These are phyloP conservation scores for Ilex aquifolium DNA, from an alignment of 257 asterid genomes.

Conservation along the genomic window DNA sequence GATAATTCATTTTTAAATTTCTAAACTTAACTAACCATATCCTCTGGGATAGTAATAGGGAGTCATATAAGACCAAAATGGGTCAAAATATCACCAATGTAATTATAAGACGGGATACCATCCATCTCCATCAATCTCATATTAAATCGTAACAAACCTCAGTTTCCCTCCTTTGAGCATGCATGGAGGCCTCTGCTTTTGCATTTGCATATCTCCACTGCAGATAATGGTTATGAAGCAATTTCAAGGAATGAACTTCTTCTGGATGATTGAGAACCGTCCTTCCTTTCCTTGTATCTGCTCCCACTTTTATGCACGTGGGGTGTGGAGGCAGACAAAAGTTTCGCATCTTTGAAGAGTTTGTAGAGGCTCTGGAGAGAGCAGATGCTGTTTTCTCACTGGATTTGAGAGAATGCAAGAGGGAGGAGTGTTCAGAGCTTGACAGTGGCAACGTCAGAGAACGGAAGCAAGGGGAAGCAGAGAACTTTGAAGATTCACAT, in stretches of 20 bases:
- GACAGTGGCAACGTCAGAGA: slow-evolving; percentile 42
- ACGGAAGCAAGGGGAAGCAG: slow-evolving; percentile 31
- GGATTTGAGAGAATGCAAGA: slow-evolving; percentile 15
- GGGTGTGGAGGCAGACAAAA: slow-evolving; percentile 68
- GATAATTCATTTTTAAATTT: too few species aligned
- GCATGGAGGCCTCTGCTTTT: slow-evolving; percentile 51
- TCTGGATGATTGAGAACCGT: slow-evolving; percentile 41
- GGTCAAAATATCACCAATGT: not conserved
- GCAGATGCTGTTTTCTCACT: slow-evolving; percentile 11
- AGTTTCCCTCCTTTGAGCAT: slow-evolving; percentile 40
- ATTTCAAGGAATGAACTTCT: slow-evolving; percentile 60
- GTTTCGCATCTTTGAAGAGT: slow-evolving; percentile 23
- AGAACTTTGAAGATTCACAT: slow-evolving; percentile 18
- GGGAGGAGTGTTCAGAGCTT: slow-evolving; percentile 9
- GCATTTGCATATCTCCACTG: slow-evolving; percentile 73
- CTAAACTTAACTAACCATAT: too few species aligned
- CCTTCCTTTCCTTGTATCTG: slow-evolving; percentile 49
- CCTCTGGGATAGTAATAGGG: too few species aligned
- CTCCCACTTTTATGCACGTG: slow-evolving; percentile 34
- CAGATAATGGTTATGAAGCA: slow-evolving; percentile 48
- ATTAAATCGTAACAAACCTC: slow-evolving; percentile 36
- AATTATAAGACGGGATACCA: not conserved
- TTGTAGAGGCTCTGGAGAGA: slow-evolving; percentile 23
- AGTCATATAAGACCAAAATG: not conserved
- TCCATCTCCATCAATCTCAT: not conserved